Conservation (phyloP, 148 eudicot genomes). For the Selenicereus undatus region DNA sequence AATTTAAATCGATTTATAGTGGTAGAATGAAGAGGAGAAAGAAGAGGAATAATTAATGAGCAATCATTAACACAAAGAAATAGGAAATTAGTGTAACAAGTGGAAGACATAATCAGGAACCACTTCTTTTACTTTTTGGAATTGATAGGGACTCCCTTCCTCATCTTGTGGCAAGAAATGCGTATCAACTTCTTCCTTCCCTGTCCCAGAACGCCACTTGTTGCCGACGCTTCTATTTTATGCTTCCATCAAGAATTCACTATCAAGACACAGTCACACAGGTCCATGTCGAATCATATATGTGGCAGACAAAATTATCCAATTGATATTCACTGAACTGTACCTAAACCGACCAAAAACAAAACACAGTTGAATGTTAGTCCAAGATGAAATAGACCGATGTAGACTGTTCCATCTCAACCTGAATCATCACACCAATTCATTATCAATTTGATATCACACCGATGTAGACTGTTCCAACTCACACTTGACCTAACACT, state of each 20-base stretch:
- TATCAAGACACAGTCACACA: background rate
- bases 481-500: too few species aligned
- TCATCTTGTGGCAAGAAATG: too few species aligned
- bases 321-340: background rate
- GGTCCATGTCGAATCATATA: background rate
- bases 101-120: background rate
- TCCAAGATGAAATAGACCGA: background rate
- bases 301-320: background rate
- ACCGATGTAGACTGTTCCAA: too few species aligned
- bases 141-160: too few species aligned
- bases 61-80: background rate
- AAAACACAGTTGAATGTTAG: background rate
- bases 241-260: background rate
- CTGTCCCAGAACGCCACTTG: background rate
- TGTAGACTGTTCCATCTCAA: background rate
- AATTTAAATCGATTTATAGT: too few species aligned
- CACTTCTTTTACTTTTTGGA: too few species aligned
- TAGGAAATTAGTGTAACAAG: background rate
- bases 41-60: too few species aligned
- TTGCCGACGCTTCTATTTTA: background rate
- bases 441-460: too few species aligned
- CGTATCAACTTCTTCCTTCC: background rate
- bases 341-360: background rate
- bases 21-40: too few species aligned
- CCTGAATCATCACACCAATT: too few species aligned